Conservation (phyloP, 345 rosid genomes). For the Dovyalis caffra region DNA sequence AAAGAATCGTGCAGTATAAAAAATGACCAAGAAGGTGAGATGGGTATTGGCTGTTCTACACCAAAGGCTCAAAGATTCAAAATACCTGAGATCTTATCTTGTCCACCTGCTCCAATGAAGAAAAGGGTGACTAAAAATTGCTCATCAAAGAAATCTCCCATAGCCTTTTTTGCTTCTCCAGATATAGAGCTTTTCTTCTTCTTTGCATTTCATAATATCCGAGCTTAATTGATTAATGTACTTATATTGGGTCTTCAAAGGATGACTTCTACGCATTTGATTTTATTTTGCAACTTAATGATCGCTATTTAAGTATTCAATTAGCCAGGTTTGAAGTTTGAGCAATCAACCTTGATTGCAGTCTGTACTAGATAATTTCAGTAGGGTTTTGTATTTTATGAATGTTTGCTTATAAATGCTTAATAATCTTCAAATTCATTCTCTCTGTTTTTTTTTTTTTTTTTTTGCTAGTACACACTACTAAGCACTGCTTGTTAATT, state of each 20-base stretch:
- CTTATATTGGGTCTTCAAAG: background rate
- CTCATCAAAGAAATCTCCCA: slow-evolving; percentile 16
- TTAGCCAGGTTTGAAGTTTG: background rate
- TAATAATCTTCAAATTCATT: background rate
- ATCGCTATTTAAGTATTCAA: background rate
- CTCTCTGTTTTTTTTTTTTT: background rate
- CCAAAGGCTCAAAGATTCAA: slow-evolving; percentile 36
- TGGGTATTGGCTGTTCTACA: slow-evolving; percentile 3
- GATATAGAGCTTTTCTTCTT: slow-evolving; percentile 44
- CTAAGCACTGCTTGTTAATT: background rate
- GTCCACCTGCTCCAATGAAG: slow-evolving; percentile 47
- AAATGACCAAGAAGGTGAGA: background rate
- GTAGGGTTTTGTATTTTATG: background rate
- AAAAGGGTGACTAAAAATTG: slow-evolving; percentile 18
- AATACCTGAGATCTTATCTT: slow-evolving; percentile 24
- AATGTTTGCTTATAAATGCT: background rate
- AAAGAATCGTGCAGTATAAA: background rate
- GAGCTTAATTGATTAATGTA: background rate
- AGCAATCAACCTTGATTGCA: background rate
- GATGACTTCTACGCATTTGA: background rate
- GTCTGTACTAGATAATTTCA: background rate
- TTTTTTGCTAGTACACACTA: too few relatives aligned
- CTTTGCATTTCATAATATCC: slow-evolving; percentile 24
- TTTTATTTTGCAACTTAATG: background rate
- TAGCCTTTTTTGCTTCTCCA: slow-evolving; percentile 28